Conservation (phyloP, 2,329 filamentous ascomycete species). For the Fusarium sp. region DNA sequence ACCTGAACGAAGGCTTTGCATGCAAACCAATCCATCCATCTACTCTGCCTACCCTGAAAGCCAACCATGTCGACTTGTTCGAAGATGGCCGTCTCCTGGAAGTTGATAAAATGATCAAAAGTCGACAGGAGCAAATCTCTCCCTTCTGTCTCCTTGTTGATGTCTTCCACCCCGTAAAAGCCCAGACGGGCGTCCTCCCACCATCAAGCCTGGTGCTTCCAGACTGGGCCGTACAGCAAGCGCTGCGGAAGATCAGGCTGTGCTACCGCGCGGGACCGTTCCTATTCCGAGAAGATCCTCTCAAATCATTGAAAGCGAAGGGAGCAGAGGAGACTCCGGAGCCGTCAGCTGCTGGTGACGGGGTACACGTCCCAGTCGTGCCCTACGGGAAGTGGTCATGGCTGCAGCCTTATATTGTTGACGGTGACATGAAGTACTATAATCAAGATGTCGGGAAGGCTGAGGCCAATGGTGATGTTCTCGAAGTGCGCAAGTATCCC, state of each 20-base stretch:
- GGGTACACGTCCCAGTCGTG: not conserved
- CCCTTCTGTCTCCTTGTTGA: not conserved
- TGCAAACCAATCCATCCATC: not conserved
- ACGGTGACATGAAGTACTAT: not conserved
- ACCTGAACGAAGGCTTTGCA: fast-evolving
- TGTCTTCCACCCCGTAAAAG: not conserved
- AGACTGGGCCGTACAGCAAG: not conserved
- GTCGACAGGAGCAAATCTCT: fast-evolving
- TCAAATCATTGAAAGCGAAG: fast-evolving
- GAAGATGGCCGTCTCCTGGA: fast-evolving
- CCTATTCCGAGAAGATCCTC: not conserved
- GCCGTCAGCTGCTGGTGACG: not conserved
- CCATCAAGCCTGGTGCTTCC: not conserved
- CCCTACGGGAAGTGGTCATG: not conserved
- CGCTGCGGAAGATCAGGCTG: not conserved
- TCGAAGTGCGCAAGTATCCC: not conserved
- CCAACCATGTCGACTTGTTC: not conserved
- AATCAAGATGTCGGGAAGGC: not conserved
- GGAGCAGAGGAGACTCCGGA: fast-evolving
- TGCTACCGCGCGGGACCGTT: not conserved
- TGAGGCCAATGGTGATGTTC: not conserved
- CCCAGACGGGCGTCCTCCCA: not conserved
- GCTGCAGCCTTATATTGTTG: not conserved
- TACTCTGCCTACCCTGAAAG: not conserved
- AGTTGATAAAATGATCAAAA: not conserved